Evolutionary conservation across 495 filamentous ascomycete genomes (phyloP).

Genomic region (Lepidopterella palustris): DNA sequence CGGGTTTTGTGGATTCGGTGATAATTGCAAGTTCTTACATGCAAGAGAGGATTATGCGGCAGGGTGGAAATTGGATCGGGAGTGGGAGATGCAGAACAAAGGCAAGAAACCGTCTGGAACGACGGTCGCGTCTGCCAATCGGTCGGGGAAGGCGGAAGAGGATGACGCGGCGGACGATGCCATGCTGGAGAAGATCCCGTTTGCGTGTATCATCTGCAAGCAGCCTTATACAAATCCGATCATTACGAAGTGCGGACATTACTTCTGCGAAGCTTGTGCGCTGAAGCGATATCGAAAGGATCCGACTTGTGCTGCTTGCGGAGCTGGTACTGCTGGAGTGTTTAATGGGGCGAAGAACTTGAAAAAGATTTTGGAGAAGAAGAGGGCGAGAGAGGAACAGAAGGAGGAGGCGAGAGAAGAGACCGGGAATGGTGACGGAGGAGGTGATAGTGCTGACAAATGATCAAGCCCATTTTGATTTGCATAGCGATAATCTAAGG

Average conservation of each 20-base stretch:
- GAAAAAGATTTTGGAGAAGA: constrained; percentile 74
- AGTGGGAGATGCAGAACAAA: constrained; percentile 83
- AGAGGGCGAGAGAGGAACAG: constrained; percentile 62
- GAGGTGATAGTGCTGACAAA: not conserved
- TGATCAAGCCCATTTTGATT: not conserved
- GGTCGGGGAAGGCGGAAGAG: constrained; percentile 39
- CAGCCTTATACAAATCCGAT: constrained; percentile 75
- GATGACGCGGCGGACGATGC: constrained; percentile 68
- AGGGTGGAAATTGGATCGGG: constrained; percentile 90
- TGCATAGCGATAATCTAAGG: too few relatives aligned
- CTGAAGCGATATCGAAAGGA: constrained; percentile 74
- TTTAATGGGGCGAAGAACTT: constrained; percentile 86
- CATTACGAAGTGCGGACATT: constrained; percentile 86
- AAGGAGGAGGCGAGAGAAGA: constrained; percentile 63
- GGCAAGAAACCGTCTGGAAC: constrained; percentile 61
- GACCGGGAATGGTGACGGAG: constrained; percentile 3
- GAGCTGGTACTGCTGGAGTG: constrained; percentile 74
- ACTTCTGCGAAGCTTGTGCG: constrained; percentile 89
- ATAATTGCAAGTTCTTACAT: constrained; percentile 85
- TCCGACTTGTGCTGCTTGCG: constrained; percentile 79
- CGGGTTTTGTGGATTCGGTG: constrained; percentile 75
- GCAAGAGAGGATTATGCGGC: constrained; percentile 81
- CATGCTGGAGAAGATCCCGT: constrained; percentile 80
- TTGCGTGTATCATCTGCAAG: constrained; percentile 90
- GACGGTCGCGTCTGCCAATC: constrained; percentile 55